These are phyloP conservation scores for Crepidotus variabilis DNA, from an alignment of 768 basidiomycete genomes.

Conservation along the genomic window DNA sequence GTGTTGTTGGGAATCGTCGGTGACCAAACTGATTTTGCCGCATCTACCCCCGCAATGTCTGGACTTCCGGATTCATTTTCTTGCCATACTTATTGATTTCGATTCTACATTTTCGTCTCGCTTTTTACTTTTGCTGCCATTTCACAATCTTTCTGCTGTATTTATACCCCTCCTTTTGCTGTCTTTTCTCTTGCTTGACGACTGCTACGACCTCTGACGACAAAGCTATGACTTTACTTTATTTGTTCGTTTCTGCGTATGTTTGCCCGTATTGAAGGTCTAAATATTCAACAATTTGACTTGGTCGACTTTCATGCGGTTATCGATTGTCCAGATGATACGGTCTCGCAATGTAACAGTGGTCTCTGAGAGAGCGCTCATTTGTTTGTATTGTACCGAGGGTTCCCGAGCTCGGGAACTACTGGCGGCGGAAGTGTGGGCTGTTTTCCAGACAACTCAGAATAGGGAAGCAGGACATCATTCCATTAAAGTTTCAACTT, in stretches of 20 bases:
- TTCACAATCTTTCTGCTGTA: not conserved
- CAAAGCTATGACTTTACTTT: not conserved
- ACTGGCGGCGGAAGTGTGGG: no score
- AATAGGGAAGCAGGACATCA: no score
- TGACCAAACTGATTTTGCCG: not conserved
- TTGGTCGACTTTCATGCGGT: no score
- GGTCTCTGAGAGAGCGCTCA: no score
- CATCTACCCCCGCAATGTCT: not conserved
- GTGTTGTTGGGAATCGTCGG: slow-evolving; percentile 1
- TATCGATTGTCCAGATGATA: no score
- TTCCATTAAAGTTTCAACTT: no score
- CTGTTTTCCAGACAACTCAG: no score
- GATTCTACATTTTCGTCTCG: no score
- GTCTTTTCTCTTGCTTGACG: not conserved
- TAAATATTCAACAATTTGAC: not conserved
- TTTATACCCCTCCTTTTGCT: not conserved
- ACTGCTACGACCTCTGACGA: not conserved
- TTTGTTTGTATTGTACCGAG: no score
- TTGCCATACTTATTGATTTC: no score
- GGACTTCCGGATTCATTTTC: not conserved
- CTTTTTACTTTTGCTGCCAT: not conserved
- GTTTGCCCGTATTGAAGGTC: not conserved
- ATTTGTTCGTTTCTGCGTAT: not conserved
- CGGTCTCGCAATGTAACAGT: no score
- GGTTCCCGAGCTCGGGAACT: no score